Base-by-base conservation (phyloP, 2,329 filamentous ascomycete genomes). In the Exophiala phaeomuriformis region DNA sequence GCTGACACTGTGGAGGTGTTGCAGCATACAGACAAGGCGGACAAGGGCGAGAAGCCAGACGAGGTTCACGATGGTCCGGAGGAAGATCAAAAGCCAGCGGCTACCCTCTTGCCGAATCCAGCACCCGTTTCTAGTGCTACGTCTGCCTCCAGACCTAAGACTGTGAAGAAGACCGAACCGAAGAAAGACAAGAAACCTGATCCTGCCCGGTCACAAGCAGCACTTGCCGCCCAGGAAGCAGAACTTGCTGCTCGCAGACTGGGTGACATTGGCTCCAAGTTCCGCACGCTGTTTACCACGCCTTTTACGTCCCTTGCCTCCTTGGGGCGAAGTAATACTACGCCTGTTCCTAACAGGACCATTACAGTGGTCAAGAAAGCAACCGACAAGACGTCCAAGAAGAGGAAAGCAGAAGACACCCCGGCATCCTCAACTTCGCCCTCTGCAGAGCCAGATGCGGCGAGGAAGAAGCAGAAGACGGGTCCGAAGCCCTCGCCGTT, bases 381-480 rank as follows among this genome's bases (percentile, higher is more conserved):
- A 48, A 57, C 62, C 40, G 57, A 57, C 44, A 67, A 66, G 54
- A 60, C 64, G 29, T 63, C 68, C 37, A 69, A 65, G 47, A 83
- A 83, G 66, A 74, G 80, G 48, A 83, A 82, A 63, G 70, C 76
- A 39, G 79, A 82, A 46, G 68, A 74, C 31, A 70, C 70, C 19
- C 70, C 70, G 2, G 64, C 66, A 6, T 58, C 61, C 46, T 63
- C 63, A 30, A 57, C 62, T 7, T 52, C 63, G 44, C 61, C 64
- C 27, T 57, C 61, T 31, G 49, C 60, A 31, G 54, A 61, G 30
- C 54, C 66, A 12, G 58, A 66, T 30, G 64, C 65, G 39, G 64
- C 63, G 40, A 61, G 65, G 47, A 64, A 64, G 19, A 73, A 71
- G 61, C 71, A 69, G 47, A 72, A 68, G 61, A 61, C 50, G 41